phyloP scores from a whole-genome alignment of 768 basidiomycete genomes.

The Lactarius sp. region DNA sequence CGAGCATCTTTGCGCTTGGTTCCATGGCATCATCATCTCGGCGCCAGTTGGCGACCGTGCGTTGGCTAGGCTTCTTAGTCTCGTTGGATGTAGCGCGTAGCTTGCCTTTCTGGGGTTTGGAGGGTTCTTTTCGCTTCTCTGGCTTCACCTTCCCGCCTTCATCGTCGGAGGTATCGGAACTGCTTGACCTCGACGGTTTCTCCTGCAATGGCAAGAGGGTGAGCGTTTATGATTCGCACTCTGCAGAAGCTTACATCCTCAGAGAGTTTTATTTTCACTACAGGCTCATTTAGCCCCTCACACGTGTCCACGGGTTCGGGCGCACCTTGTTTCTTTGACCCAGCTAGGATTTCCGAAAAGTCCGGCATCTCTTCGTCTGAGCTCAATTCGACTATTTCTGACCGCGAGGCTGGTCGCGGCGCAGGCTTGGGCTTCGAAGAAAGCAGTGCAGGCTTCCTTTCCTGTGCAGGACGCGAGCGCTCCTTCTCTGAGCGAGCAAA shows the following conservation, averaged over 20 bases:
- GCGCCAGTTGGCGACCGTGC: constrained; percentile 48
- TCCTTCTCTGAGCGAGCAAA: constrained; percentile 33
- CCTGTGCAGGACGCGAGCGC: constrained; percentile 4
- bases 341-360: constrained; percentile 38
- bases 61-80: constrained; percentile 15
- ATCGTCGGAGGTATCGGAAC: background rate
- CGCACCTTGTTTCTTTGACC: constrained; percentile 14
- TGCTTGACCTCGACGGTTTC: background rate
- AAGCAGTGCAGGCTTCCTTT: constrained; percentile 2
- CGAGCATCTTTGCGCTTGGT: constrained; percentile 64
- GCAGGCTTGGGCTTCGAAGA: constrained; percentile 25
- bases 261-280: background rate
- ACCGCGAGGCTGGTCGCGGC: constrained; percentile 8
- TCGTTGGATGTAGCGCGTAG: constrained; percentile 29
- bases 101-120: constrained; percentile 23
- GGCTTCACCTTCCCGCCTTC: background rate
- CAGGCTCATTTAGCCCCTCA: background rate
- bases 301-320: background rate
- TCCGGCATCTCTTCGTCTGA: constrained; percentile 50
- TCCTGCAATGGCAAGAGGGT: background rate
- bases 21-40: constrained; percentile 58
- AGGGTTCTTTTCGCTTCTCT: background rate
- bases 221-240: background rate
- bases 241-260: constrained; percentile 4
- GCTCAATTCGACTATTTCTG: constrained; percentile 26